Evolutionary conservation across 2,329 filamentous ascomycete genomes (phyloP), one percentile per base, ranked within the genome.

Genomic region (Pestalotiopsis sp.): DNA sequence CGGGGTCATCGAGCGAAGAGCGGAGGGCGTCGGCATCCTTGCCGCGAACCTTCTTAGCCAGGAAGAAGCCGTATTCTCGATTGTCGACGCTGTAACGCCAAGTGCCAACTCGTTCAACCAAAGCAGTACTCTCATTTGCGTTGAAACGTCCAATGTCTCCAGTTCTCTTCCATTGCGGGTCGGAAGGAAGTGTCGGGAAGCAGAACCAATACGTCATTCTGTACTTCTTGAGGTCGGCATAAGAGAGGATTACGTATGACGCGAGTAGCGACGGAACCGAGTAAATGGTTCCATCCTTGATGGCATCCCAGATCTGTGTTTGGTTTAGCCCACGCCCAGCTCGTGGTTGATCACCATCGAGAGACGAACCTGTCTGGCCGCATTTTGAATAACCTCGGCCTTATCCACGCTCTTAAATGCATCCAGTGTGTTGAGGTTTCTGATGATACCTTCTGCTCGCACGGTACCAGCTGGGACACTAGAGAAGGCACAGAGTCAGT

Each of bases 181-280:
- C 91, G 3, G 95, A 97, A 78, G 97, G 95, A 59, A 99, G 86
- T 17, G 95, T 94, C 1, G 96, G 96, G 76, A 97, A 99, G 4
- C 92, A 95, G 80, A 98, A 98, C 90, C 97, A 97, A 82, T 98
- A 98, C n/a, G 92, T 94, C 78, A 98, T 98, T 71, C 91, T 93
- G 83, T 98, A 98, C 78, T 97, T 98, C 80, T 99, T 99, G 41
- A 99, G 87, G 77, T 99, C 95, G 71, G 96, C 95, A 79, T 93
- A 99, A 17, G 94, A 97, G 60, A 98, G 89, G 69, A 97, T 90
- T 31, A 93, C 88, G 79, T 98, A 98, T 6, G 93, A 96, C 4
- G 94, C 91, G 20, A 99, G 89, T 2, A 98, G 87, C 4, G 95
- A 98, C 2, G 96, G 96, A 64, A 95, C 93, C 11, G 94, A 96